Percentiles rank a stretch among this genome's conserved stretches.
Conservation (phyloP, 1,284 basidiomycete genomes). For the Naganishia sp. region DNA sequence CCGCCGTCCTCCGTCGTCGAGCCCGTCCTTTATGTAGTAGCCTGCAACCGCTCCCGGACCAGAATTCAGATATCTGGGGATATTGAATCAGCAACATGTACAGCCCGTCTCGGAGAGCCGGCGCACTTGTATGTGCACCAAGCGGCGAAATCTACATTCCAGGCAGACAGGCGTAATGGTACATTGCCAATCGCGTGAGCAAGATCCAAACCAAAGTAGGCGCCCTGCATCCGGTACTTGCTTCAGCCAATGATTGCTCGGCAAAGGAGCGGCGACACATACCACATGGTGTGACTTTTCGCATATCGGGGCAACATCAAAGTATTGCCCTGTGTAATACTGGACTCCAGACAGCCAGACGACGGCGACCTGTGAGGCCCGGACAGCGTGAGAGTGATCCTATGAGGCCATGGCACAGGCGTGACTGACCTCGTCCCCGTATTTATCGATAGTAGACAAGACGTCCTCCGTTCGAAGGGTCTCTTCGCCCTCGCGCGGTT, state of each 20-base stretch:
- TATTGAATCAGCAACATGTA: not conserved
- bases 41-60: constrained; percentile 96
- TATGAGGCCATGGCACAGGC: not conserved
- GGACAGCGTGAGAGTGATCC: not conserved
- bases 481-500: constrained; percentile 78
- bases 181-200: constrained; percentile 96
- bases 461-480: constrained; percentile 90
- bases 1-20: constrained; percentile 48
- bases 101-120: not conserved
- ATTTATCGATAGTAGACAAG: constrained; percentile 68
- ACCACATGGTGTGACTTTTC: constrained; percentile 68
- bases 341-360: constrained; percentile 89
- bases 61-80: constrained; percentile 75
- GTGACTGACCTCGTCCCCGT: constrained; percentile 59
- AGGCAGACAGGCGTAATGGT: constrained; percentile 82
- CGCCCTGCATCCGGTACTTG: constrained; percentile 62
- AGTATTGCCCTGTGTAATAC: constrained; percentile 97
- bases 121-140: constrained; percentile 90
- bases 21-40: constrained; percentile 47
- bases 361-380: constrained; percentile 67
- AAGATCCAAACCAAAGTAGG: constrained; percentile 91
- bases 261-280: not conserved
- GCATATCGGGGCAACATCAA: constrained; percentile 82
- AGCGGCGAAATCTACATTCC: constrained; percentile 94
- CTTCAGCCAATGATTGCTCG: not conserved